Evolutionary conservation across 116 monocot species (phyloP), one percentile per base, ranked within the genome.

Genomic region (Iris pallida): DNA sequence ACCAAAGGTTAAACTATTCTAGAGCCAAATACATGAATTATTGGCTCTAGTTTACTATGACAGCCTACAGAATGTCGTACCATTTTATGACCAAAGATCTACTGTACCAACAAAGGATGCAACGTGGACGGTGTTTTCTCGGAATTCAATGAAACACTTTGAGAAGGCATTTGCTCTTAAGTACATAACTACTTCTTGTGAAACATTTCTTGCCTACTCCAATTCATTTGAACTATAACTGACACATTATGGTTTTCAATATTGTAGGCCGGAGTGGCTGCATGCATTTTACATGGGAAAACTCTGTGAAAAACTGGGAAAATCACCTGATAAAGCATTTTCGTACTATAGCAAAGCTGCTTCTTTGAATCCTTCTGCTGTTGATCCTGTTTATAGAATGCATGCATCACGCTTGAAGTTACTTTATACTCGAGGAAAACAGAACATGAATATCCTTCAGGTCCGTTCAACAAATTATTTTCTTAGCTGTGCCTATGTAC

Each of bases 11-110:
- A 30, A 30, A 30, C 48, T 77, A 14, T 57, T 74, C 16, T 81
- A 86, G 85, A 85, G 86, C 60, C 83, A 99, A 66, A 86, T 86
- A 76, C 88, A 93, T 78, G 99, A 99, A 70, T 71, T 99, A 55
- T 69, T 99, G 69, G 99, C 93, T 18, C 77, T 93, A 58, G 99
- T 99, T 30, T 99, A 99, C 71, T 93, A 99, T 78, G 99, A 99
- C 78, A 85, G 86, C 71, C 64, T 99, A 55, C 99, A 99, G 68
- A 93, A 91, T 83, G 99, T 99, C 53, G 99, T 83, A 61, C 99
- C 99, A 60, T 80, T 90, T 75, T 99, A 90, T 78, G 99, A 99
- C 78, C 99, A 93, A 64, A 82, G 93, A 54, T 73, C 82, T 68
- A 48, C 77, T 63, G 20, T 78, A 76, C 99, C 99, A 49, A 64